A percentile compares a stretch with the other conserved stretches of the same genome.
Evolutionary conservation across 129 eudicot species (phyloP).

Genomic region (Pulicaria dysenterica): DNA sequence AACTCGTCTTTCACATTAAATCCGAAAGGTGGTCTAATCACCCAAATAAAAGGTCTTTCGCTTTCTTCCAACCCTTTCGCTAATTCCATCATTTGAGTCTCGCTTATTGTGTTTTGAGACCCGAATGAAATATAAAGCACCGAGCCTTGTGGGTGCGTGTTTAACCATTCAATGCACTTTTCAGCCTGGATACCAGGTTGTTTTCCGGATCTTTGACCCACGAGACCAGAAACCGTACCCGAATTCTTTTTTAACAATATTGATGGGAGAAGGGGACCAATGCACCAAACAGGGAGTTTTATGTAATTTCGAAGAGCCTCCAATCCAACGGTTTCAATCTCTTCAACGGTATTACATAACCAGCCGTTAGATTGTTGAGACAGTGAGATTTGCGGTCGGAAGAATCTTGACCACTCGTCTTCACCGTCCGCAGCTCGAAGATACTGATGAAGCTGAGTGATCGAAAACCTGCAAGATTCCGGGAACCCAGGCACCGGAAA

Average conservation of each 20-base stretch:
- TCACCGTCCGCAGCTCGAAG: constrained; percentile 49
- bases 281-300: constrained; percentile 67
- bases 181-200: constrained; percentile 41
- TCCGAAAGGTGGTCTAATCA: constrained; percentile 75
- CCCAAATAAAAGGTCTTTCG: constrained; percentile 66
- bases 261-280: constrained; percentile 73
- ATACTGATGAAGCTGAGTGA: constrained; percentile 44
- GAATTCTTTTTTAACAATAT: constrained; percentile 34
- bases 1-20: constrained; percentile 55
- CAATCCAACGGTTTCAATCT: constrained; percentile 62
- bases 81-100: constrained; percentile 72
- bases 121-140: constrained; percentile 78
- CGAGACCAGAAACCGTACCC: neutral
- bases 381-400: constrained; percentile 36
- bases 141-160: constrained; percentile 30
- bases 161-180: constrained; percentile 59
- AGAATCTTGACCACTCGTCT: constrained; percentile 66
- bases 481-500: constrained; percentile 72
- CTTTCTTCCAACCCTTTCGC: constrained; percentile 74
- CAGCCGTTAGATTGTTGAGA: constrained; percentile 53
- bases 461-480: constrained; percentile 36
- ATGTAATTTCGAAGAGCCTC: constrained; percentile 35
- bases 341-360: constrained; percentile 65
- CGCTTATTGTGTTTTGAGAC: constrained; percentile 60
- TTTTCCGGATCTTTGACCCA: constrained; percentile 40